phyloP scores from a whole-genome alignment of 2,329 filamentous ascomycete species.

The Penicillium paneum region DNA sequence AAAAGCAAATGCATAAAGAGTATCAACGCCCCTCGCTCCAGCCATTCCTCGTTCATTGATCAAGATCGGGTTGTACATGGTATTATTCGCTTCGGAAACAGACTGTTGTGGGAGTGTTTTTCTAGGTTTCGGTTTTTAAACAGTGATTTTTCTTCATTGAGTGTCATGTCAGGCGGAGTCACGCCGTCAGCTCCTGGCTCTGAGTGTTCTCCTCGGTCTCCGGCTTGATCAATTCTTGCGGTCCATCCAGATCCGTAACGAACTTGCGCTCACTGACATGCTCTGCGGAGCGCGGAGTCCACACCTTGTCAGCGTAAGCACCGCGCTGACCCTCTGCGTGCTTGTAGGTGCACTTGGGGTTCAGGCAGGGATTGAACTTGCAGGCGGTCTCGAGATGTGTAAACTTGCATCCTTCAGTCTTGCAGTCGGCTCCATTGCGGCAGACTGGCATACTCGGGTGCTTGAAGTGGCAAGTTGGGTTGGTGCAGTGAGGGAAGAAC shows the following conservation, averaged over 20 bases:
- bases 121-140: neutral
- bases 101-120: neutral
- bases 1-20: conserved; percentile 24
- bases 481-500: conserved; percentile 88
- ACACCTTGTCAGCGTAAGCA: conserved; percentile 82
- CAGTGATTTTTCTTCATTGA: neutral
- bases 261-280: conserved; percentile 90
- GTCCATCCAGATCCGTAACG: conserved; percentile 60
- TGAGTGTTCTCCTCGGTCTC: conserved; percentile 37
- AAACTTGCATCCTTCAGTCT: conserved; percentile 78
- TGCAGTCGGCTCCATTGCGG: conserved; percentile 87
- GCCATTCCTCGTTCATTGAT: conserved; percentile 23
- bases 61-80: conserved; percentile 28
- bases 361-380: conserved; percentile 88
- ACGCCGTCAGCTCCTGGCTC: conserved; percentile 34
- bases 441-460: conserved; percentile 85
- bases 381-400: conserved; percentile 81
- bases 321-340: conserved; percentile 89
- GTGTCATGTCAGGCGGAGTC: conserved; percentile 26
- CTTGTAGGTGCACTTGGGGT: conserved; percentile 81
- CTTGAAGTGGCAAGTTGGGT: conserved; percentile 80
- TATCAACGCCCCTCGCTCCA: conserved; percentile 27
- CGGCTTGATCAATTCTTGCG: conserved; percentile 71
- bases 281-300: conserved; percentile 63
- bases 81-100: conserved; percentile 8